Percentiles rank a stretch among this genome's conserved stretches.
Evolutionary conservation across 2,329 filamentous ascomycete species (phyloP).

Genomic region (Apiospora phragmitis): DNA sequence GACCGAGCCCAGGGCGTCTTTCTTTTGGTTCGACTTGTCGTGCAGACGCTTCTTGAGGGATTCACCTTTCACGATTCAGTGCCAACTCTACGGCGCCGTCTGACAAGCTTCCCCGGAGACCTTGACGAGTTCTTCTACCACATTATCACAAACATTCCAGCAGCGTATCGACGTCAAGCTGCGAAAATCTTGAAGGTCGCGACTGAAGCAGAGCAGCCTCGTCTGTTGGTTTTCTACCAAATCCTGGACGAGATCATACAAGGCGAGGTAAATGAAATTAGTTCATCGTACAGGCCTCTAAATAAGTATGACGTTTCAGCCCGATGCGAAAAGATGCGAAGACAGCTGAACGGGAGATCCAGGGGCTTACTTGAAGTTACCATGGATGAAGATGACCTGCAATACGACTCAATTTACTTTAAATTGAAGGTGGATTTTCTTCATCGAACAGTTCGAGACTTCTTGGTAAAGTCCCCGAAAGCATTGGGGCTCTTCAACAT

Average conservation of each 20-base stretch:
- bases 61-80: not conserved
- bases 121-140: not conserved
- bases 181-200: not conserved
- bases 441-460: not conserved
- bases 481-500: not conserved
- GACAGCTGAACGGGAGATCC: not conserved
- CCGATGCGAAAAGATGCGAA: not conserved
- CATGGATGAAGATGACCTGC: not conserved
- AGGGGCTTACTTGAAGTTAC: not conserved
- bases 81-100: not conserved
- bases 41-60: not conserved
- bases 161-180: not conserved
- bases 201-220: not conserved
- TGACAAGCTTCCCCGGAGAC: not conserved
- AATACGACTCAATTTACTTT: not conserved
- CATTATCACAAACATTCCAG: not conserved
- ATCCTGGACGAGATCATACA: not conserved
- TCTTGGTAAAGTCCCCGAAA: not conserved
- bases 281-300: not conserved
- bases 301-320: rapidly evolving
- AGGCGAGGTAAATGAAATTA: not conserved
- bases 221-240: not conserved
- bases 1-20: not conserved
- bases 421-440: not conserved
- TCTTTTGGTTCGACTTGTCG: not conserved